Conservation (phyloP, 2,329 filamentous ascomycete genomes). For the Pyricularia pennisetigena region DNA sequence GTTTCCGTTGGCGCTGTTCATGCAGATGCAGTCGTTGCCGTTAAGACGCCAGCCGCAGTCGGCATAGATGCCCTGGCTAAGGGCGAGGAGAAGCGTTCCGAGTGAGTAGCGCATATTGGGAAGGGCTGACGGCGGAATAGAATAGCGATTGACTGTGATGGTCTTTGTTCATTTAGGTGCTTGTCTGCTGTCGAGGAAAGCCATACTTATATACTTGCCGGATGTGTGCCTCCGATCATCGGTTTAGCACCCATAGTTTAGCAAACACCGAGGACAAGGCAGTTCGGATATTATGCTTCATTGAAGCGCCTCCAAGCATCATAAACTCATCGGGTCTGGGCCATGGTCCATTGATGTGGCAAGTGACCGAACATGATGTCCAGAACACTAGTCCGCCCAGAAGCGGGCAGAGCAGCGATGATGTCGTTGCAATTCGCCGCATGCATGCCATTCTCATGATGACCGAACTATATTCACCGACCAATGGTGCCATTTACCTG, state of each 20-base stretch:
- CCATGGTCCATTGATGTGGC: not conserved
- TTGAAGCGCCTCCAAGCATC: not conserved
- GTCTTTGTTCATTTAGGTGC: not conserved
- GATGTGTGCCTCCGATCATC: not conserved
- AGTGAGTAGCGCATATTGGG: not conserved
- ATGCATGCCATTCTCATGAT: not conserved
- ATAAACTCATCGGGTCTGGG: not conserved
- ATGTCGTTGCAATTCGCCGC: not conserved
- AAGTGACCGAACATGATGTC: not conserved
- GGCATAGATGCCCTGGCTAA: not conserved
- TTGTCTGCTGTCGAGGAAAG: not conserved
- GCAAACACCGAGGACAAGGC: not conserved
- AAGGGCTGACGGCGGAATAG: not conserved
- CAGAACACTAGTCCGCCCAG: not conserved
- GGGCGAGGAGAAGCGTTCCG: not conserved
- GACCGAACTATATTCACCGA: not conserved
- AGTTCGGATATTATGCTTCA: not conserved
- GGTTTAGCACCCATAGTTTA: not conserved
- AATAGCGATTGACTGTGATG: not conserved
- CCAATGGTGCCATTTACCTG: not conserved
- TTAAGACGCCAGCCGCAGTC: constrained; percentile 8
- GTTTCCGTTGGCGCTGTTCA: constrained; percentile 7
- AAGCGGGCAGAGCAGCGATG: not conserved
- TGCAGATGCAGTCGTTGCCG: constrained; percentile 9
- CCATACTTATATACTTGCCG: not conserved